A percentile compares a stretch with the other conserved stretches of the same genome.
These are phyloP conservation scores for Lagenidium sp. DNA, from an alignment of 352 stramenopile species.

Conservation along the genomic window DNA sequence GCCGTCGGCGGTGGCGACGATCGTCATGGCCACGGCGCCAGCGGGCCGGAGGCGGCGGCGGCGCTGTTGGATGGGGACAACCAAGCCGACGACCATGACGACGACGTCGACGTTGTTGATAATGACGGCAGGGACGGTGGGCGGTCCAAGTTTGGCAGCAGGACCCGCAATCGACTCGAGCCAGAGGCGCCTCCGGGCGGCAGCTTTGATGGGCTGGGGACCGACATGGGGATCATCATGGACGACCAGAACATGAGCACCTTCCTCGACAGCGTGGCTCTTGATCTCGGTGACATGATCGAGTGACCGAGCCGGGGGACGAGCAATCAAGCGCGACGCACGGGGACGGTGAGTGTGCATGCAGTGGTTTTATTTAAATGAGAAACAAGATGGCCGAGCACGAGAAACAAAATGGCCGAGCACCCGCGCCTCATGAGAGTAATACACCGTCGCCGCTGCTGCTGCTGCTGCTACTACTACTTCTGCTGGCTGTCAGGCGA, in stretches of 20 bases:
- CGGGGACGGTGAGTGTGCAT: too few species aligned
- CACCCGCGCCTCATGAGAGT: too few species aligned
- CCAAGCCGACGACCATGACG: not conserved
- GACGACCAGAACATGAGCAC: slow-evolving; percentile 70
- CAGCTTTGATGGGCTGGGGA: too few species aligned
- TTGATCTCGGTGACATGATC: slow-evolving; percentile 75
- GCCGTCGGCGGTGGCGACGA: too few species aligned
- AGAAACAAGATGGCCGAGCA: too few species aligned
- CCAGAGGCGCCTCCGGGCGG: not conserved
- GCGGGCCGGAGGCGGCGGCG: too few species aligned
- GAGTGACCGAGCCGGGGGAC: slow-evolving; percentile 12
- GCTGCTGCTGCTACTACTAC: not conserved
- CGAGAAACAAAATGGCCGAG: too few species aligned
- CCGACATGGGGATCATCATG: slow-evolving; percentile 14
- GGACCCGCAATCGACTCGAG: too few species aligned
- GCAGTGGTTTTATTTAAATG: slow-evolving; percentile 2
- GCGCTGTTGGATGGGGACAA: slow-evolving; percentile 1
- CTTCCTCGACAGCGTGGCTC: slow-evolving; percentile 73
- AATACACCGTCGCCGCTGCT: not conserved
- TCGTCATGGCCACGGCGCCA: too few species aligned
- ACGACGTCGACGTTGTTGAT: not conserved
- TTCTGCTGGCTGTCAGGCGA: not conserved
- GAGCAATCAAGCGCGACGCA: slow-evolving; percentile 3
- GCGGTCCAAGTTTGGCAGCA: too few species aligned
- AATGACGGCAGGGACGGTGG: not conserved